Percentiles rank a stretch among this genome's conserved stretches.
These are phyloP conservation scores for Ambrosia trifida DNA, from an alignment of 129 eudicot genomes.

Conservation along the genomic window DNA sequence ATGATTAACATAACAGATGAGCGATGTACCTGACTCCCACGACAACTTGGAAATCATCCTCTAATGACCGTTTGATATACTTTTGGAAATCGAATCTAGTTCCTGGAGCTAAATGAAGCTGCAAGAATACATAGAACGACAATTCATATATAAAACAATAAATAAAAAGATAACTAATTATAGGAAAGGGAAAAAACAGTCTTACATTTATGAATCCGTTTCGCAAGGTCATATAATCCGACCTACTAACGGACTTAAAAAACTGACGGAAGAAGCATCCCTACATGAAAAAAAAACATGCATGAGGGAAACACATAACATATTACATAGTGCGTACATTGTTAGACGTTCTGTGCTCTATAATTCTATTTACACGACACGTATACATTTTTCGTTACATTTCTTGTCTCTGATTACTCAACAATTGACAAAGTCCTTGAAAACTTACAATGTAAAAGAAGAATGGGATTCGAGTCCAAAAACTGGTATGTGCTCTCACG, in stretches of 20 bases:
- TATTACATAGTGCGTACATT: neutral
- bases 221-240: constrained; percentile 84
- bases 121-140: neutral
- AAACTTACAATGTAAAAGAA: constrained; percentile 66
- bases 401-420: neutral
- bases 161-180: neutral
- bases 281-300: constrained; percentile 41
- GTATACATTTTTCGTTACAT: too few species aligned
- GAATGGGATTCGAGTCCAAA: constrained; percentile 67
- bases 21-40: constrained; percentile 85
- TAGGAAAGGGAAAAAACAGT: neutral
- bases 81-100: constrained; percentile 68
- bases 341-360: too few species aligned
- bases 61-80: constrained; percentile 89
- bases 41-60: constrained; percentile 79
- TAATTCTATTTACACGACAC: too few species aligned
- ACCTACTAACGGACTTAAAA: constrained; percentile 63
- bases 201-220: constrained; percentile 47
- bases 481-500: constrained; percentile 73
- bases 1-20: neutral
- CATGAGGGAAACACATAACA: neutral
- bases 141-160: neutral
- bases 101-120: constrained; percentile 50
- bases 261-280: constrained; percentile 89
- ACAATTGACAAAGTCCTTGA: neutral